These are phyloP conservation scores for Alopecurus myosuroides DNA, from an alignment of 176 grass and related monocot genomes.

Conservation along the genomic window DNA sequence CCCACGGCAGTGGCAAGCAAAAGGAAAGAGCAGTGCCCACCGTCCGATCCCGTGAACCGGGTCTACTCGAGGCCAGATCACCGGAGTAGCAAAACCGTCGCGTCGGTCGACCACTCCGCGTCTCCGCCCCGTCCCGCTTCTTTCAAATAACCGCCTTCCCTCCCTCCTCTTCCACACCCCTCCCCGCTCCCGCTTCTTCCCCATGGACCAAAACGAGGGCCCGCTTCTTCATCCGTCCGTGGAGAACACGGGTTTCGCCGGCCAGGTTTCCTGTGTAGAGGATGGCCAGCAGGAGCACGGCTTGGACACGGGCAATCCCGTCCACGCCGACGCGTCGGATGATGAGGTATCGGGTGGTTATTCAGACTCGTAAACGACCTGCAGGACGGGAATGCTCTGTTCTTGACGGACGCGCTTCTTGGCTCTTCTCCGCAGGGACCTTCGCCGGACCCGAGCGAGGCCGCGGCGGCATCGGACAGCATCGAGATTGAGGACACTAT, in stretches of 20 bases:
- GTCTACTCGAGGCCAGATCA: too few species aligned
- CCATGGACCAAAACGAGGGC: conserved; percentile 13
- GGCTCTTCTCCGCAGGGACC: neutral
- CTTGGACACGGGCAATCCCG: too few species aligned
- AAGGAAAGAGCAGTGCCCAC: too few species aligned
- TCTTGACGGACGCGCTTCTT: neutral
- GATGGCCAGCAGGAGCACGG: neutral
- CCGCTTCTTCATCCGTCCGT: neutral
- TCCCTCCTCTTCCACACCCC: neutral
- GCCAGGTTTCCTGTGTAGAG: too few species aligned
- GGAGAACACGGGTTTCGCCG: too few species aligned
- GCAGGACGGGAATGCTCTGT: neutral
- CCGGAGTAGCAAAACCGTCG: too few species aligned
- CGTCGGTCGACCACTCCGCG: too few species aligned
- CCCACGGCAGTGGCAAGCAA: too few species aligned
- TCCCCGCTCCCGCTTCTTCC: too few species aligned
- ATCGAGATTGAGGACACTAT: neutral
- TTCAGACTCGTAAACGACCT: too few species aligned
- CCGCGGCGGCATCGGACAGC: neutral
- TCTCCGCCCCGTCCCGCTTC: too few species aligned
- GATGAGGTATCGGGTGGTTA: neutral
- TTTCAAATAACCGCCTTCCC: neutral
- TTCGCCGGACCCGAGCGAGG: neutral
- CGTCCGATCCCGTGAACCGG: too few species aligned
- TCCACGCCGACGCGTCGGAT: neutral